Base-by-base conservation (phyloP, 495 filamentous ascomycete genomes). In the Aspergillus kassunensis region DNA sequence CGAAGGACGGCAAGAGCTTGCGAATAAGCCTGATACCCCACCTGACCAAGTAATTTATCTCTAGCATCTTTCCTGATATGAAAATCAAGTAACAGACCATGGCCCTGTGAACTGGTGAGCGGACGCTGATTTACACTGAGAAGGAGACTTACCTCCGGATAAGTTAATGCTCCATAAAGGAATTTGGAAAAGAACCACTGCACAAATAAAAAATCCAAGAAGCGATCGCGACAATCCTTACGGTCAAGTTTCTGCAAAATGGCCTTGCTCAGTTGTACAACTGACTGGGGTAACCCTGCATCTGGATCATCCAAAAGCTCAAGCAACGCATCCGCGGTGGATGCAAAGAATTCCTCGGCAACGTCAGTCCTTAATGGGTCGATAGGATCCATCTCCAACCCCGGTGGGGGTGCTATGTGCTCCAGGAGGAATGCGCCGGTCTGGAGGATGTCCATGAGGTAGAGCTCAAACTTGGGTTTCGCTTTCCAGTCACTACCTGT, bases 131-230 rank as follows among this genome's bases (percentile, higher is more conserved):
- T 44, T 23, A 34, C 29, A 46, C 30, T 36, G 12, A 23, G 25
- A 39, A n/a, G 42, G 33, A 31, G 24, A 30, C 77, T 60, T 80
- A 83, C 88, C 81, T 98, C 93, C 3, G 93, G 93, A 61, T 91
- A 88, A 41, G 89, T 88, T 56, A 98, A 79, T 40, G 89, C 87
- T 56, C 87, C 86, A 34, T 87, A 80, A 27, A 98, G 75, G 70
- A 89, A 96, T 36, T 84, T 86, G 25, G 88, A 86, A 63, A 97
- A 96, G 57, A 95, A 86, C 86, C 91, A 98, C 62, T 91, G 90
- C 43, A 85, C 82, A 55, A 95, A 84, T 51, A 97, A 77, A 72
- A 90, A 92, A 58, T 81, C 81, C 52, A 86, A 77, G 33, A 89
- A 89, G 50, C 79, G 81, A 51, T 84, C 81, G 55, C 87, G 83